Evolutionary conservation across 257 asterid genomes (phyloP), one percentile per base, ranked within the genome.

Genomic region (Nicotiana undulata): DNA sequence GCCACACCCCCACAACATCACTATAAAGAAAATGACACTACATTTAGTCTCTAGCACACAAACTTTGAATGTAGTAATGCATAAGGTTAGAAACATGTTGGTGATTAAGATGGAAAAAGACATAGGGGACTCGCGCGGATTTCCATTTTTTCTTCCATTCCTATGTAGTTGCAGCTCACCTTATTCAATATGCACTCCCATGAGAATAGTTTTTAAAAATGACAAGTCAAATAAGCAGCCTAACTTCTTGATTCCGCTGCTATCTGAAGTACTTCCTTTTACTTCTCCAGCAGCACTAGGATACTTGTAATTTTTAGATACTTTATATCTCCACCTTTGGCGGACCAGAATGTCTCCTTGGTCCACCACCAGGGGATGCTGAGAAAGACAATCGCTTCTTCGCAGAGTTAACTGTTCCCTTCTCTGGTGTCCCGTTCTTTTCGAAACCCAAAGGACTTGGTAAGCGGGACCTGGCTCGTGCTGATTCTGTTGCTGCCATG

Each of bases 401-500:
- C 0, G 84, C 83, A n/a, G 87, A 88, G 49, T 64, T 37, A 1
- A 81, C 75, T 0, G 92, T 67, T 34, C 56, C 78, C 64, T 86
- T 91, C 26, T 85, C 96, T 0, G 89, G 82, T 7, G 91, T 85
- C 32, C 89, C 85, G 5, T 44, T 81, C 63, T 85, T 89, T 52
- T 85, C 94, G 28, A 22, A 40, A 67, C 89, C 84, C 56, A 83
- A 67, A 6, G 96, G 93, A 84, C 93, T 90, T 1, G 90, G 85
- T 84, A 85, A 28, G 77, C 92, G 79, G 5, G 92, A 85, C 82
- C 84, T 90, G 52, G 97, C 92, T 82, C 91, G 83, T 12, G 95
- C 88, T 9, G 98, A 94, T 77, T 80, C 86, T 2, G 97, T 92
- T 40, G 90, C 78, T 5, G 85, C 87, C 97, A 92, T 91, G 89